phyloP scores from a whole-genome alignment of 2,329 filamentous ascomycete species.

The Ceratocystiopsis minuta region DNA sequence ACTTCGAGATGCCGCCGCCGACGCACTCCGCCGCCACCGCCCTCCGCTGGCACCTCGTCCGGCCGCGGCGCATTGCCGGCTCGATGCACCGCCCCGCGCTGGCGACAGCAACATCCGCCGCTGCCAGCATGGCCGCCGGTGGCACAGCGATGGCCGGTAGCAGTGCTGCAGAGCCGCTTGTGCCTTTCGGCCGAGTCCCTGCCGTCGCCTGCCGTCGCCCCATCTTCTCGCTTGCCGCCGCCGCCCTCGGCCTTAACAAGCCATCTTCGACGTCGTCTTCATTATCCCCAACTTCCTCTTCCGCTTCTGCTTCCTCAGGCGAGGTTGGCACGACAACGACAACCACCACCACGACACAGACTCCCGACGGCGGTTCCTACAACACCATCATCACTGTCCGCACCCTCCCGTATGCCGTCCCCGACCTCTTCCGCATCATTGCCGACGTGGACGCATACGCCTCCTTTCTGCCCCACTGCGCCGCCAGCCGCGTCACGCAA shows the following conservation, averaged over 20 bases:
- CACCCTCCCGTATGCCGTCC: slow-evolving; percentile 55
- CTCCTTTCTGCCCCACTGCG: slow-evolving; percentile 83
- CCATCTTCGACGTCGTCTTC: slow-evolving; percentile 38
- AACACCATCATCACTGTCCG: slow-evolving; percentile 58
- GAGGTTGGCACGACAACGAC: too few relatives aligned
- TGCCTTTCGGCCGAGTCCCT: not conserved
- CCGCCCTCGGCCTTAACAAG: slow-evolving; percentile 1
- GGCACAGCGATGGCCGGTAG: not conserved
- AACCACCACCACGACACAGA: too few relatives aligned
- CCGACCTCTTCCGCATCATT: slow-evolving; percentile 65
- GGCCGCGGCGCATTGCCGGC: too few relatives aligned
- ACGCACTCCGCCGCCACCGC: too few relatives aligned
- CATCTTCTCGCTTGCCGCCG: slow-evolving; percentile 14
- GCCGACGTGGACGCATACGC: slow-evolving; percentile 75
- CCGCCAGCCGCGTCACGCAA: slow-evolving; percentile 51
- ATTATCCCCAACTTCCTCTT: slow-evolving; percentile 52
- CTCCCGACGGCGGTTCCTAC: slow-evolving; percentile 12
- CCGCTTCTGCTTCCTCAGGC: too few relatives aligned
- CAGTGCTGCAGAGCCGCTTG: too few relatives aligned
- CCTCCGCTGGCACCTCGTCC: too few relatives aligned
- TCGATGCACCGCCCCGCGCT: too few relatives aligned
- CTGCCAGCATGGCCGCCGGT: too few relatives aligned
- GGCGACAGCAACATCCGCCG: too few relatives aligned
- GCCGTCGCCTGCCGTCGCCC: slow-evolving; percentile 8
- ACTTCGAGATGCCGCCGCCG: too few relatives aligned